Conservation (phyloP, 441 rosid genomes). For the Metrosideros polymorpha region DNA sequence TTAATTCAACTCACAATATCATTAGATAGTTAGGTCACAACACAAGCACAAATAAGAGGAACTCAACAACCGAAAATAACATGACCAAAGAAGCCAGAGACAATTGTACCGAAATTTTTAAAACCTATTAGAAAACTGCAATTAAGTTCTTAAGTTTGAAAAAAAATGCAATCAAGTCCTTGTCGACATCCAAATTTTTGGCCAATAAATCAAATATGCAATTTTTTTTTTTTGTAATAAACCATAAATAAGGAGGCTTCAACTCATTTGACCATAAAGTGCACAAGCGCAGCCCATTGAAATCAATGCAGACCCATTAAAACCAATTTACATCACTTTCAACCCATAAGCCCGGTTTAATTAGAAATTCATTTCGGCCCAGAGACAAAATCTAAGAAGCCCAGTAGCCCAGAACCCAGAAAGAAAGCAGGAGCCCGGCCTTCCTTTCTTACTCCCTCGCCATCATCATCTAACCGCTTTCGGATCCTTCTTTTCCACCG, state of each 20-base stretch:
- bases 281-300: too few relatives aligned
- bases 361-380: neutral
- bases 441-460: too few relatives aligned
- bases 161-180: neutral
- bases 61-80: neutral
- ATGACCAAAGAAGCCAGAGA: neutral
- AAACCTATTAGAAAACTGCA: neutral
- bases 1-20: neutral
- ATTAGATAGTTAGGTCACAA: neutral
- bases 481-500: too few relatives aligned
- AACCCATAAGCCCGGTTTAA: neutral
- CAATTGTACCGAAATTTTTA: rapidly evolving
- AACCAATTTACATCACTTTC: too few relatives aligned
- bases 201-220: neutral
- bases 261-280: too few relatives aligned
- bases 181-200: neutral
- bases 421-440: too few relatives aligned
- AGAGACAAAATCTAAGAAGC: too few relatives aligned
- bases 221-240: neutral
- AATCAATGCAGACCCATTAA: too few relatives aligned
- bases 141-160: neutral
- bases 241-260: neutral
- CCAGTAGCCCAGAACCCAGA: too few relatives aligned
- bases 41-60: neutral
- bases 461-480: too few relatives aligned